Evolutionary conservation across 495 filamentous ascomycete genomes (phyloP).

Genomic region (Hypoxylon perforatum): DNA sequence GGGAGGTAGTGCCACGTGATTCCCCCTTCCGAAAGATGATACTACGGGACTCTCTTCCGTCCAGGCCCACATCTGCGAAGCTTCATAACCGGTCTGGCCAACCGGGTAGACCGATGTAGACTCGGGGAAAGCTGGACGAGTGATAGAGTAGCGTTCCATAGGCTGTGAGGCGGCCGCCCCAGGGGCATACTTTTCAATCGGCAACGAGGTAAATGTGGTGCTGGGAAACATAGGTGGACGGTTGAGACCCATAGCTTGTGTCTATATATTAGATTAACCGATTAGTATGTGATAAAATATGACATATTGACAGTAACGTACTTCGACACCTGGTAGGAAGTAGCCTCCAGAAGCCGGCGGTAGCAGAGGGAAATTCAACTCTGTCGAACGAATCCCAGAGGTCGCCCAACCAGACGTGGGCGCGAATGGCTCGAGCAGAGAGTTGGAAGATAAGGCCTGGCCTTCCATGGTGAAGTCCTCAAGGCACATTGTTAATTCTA

Average conservation of each 20-base stretch:
- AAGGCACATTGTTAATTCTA: slow-evolving; percentile 4
- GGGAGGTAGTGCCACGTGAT: neutral
- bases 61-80: slow-evolving; percentile 5
- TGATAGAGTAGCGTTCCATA: neutral
- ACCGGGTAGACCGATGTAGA: slow-evolving; percentile 2
- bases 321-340: slow-evolving; percentile 2
- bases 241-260: slow-evolving; percentile 3
- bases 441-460: slow-evolving; percentile 4
- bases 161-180: neutral
- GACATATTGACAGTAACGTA: neutral
- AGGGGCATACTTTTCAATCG: neutral
- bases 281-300: slow-evolving; percentile 1
- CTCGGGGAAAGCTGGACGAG: neutral
- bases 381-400: slow-evolving; percentile 3
- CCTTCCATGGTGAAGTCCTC: neutral
- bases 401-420: neutral
- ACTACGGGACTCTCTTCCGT: slow-evolving; percentile 1
- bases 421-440: neutral
- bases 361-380: slow-evolving; percentile 2
- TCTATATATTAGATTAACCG: neutral
- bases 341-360: slow-evolving; percentile 2
- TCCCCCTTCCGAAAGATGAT: neutral
- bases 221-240: neutral
- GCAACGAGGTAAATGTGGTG: slow-evolving; percentile 4
- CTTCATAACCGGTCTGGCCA: neutral